A percentile compares a stretch with the other conserved stretches of the same genome.
These are phyloP conservation scores for Clitopilus hobsonii DNA, from an alignment of 768 basidiomycete genomes.

Conservation along the genomic window DNA sequence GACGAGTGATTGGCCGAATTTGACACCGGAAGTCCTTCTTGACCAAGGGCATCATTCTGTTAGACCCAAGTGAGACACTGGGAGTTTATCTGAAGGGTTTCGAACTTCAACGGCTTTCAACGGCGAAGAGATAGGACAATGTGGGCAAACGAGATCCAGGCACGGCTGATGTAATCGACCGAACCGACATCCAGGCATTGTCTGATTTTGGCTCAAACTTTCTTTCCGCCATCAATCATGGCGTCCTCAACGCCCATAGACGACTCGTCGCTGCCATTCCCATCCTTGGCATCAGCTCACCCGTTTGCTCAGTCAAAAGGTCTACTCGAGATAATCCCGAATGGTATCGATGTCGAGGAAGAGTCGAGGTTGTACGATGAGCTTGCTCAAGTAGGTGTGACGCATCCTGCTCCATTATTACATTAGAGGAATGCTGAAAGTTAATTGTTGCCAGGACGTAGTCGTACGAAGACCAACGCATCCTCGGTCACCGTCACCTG, in stretches of 20 bases:
- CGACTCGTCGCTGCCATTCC: constrained; percentile 3
- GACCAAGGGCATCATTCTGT: too few species aligned
- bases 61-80: too few species aligned
- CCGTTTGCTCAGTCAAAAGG: constrained; percentile 44
- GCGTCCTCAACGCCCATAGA: background rate
- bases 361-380: constrained; percentile 66
- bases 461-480: constrained; percentile 8
- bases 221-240: background rate
- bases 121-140: background rate
- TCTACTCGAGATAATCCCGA: constrained; percentile 50
- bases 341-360: constrained; percentile 62
- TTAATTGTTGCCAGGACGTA: constrained; percentile 9
- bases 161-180: background rate
- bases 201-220: background rate
- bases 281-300: constrained; percentile 17
- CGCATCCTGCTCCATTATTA: background rate
- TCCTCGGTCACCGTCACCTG: constrained; percentile 21
- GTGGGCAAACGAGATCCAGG: background rate
- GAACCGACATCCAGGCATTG: background rate
- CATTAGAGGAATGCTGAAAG: background rate
- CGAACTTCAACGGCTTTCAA: background rate
- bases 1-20: too few species aligned
- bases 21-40: too few species aligned
- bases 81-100: too few species aligned
- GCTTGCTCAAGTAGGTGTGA: constrained; percentile 33